phyloP scores from a whole-genome alignment of 2,329 filamentous ascomycete species.

The Ceratocystis albifundus region DNA sequence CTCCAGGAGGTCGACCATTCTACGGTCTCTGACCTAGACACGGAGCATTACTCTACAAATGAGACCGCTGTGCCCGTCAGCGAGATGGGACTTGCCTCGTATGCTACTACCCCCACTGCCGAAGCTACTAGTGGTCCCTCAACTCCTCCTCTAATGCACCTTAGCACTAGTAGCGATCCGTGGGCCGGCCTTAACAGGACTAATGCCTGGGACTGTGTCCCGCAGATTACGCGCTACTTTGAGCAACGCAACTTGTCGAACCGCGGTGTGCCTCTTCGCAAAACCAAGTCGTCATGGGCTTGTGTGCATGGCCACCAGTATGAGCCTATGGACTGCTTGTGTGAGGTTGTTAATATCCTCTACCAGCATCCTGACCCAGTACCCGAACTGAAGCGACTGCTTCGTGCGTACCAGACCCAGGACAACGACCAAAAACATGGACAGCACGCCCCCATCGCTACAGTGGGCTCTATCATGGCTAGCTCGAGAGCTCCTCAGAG shows the following conservation, averaged over 20 bases:
- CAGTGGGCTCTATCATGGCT: slow-evolving; percentile 25
- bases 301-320: slow-evolving; percentile 51
- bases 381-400: slow-evolving; percentile 55
- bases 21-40: neutral
- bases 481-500: neutral
- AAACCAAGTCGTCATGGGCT: slow-evolving; percentile 67
- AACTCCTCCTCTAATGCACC: slow-evolving; percentile 35
- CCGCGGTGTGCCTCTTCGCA: neutral
- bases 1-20: slow-evolving; percentile 6
- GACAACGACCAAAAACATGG: neutral
- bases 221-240: slow-evolving; percentile 79
- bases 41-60: slow-evolving; percentile 9
- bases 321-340: slow-evolving; percentile 42
- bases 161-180: slow-evolving; percentile 42
- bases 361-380: slow-evolving; percentile 55
- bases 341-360: slow-evolving; percentile 45
- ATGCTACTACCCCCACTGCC: slow-evolving; percentile 27
- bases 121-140: slow-evolving; percentile 34
- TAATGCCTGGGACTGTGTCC: slow-evolving; percentile 90
- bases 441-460: slow-evolving; percentile 8
- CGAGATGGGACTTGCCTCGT: slow-evolving; percentile 29
- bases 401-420: slow-evolving; percentile 49
- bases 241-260: slow-evolving; percentile 36
- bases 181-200: slow-evolving; percentile 64
- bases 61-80: slow-evolving; percentile 6